These are phyloP conservation scores for Aspergillus thermomutatus DNA, from an alignment of 2,329 filamentous ascomycete species.

Conservation along the genomic window DNA sequence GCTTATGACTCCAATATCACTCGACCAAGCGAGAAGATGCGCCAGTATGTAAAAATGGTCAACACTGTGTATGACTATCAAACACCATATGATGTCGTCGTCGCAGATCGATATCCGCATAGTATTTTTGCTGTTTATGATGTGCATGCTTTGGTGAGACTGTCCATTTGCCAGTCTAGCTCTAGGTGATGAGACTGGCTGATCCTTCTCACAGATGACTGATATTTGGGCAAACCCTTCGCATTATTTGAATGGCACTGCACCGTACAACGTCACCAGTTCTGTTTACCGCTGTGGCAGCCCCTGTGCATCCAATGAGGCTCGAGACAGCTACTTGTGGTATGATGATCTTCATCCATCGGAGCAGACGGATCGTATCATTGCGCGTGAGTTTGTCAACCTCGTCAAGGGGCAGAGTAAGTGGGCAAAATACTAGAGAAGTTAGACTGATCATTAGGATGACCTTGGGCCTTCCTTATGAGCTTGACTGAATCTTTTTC, in stretches of 20 bases:
- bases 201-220: constrained; percentile 45
- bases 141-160: constrained; percentile 55
- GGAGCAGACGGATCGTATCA: constrained; percentile 57
- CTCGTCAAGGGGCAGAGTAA: constrained; percentile 47
- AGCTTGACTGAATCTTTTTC: neutral
- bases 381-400: constrained; percentile 55
- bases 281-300: constrained; percentile 53
- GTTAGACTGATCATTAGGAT: neutral
- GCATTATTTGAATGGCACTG: constrained; percentile 59
- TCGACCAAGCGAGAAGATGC: constrained; percentile 48
- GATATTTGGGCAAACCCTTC: constrained; percentile 62
- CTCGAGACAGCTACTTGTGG: constrained; percentile 50
- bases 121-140: constrained; percentile 65
- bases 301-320: neutral
- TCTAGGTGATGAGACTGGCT: neutral
- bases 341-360: constrained; percentile 71
- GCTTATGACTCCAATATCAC: constrained; percentile 42
- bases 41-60: constrained; percentile 47
- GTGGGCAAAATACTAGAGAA: constrained; percentile 18
- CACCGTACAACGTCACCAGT: constrained; percentile 59
- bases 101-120: constrained; percentile 46
- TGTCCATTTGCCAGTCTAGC: neutral
- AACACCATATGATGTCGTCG: constrained; percentile 43
- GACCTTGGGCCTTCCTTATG: neutral
- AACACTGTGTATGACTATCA: constrained; percentile 52